Evolutionary conservation across 441 rosid species (phyloP).

Genomic region (California macrophylla): DNA sequence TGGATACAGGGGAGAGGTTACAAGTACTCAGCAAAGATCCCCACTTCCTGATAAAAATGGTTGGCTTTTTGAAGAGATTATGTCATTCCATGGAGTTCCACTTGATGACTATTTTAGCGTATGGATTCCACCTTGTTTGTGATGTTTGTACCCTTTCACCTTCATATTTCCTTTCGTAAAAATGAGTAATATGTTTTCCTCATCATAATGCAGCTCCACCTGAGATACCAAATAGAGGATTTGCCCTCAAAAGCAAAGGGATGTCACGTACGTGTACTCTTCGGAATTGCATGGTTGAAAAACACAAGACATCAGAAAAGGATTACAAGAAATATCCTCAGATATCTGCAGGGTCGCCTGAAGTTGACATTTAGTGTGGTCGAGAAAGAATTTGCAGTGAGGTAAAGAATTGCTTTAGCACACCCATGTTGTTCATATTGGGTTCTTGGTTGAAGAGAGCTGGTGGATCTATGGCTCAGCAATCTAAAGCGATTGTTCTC

Average conservation of each 20-base stretch:
- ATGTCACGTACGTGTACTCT: slow-evolving; percentile 44
- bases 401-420: slow-evolving; percentile 23
- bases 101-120: slow-evolving; percentile 78
- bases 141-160: background rate
- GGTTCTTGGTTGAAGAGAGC: slow-evolving; percentile 7
- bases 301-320: slow-evolving; percentile 68
- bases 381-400: slow-evolving; percentile 57
- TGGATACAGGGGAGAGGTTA: slow-evolving; percentile 80
- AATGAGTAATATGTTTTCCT: slow-evolving; percentile 7
- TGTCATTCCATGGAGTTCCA: slow-evolving; percentile 89
- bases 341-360: slow-evolving; percentile 53
- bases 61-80: slow-evolving; percentile 82
- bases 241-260: slow-evolving; percentile 41
- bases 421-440: background rate
- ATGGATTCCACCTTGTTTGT: slow-evolving; percentile 13
- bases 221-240: slow-evolving; percentile 75
- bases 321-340: slow-evolving; percentile 57
- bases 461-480: background rate
- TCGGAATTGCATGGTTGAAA: slow-evolving; percentile 86
- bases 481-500: too few relatives aligned
- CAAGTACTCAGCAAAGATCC: slow-evolving; percentile 84
- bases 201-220: slow-evolving; percentile 54
- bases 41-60: slow-evolving; percentile 52
- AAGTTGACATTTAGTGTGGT: slow-evolving; percentile 49
- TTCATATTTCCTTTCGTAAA: background rate